A percentile compares a stretch with the other conserved stretches of the same genome.
These are phyloP conservation scores for Diaporthe longicolla DNA, from an alignment of 2,329 filamentous ascomycete species.

Conservation along the genomic window DNA sequence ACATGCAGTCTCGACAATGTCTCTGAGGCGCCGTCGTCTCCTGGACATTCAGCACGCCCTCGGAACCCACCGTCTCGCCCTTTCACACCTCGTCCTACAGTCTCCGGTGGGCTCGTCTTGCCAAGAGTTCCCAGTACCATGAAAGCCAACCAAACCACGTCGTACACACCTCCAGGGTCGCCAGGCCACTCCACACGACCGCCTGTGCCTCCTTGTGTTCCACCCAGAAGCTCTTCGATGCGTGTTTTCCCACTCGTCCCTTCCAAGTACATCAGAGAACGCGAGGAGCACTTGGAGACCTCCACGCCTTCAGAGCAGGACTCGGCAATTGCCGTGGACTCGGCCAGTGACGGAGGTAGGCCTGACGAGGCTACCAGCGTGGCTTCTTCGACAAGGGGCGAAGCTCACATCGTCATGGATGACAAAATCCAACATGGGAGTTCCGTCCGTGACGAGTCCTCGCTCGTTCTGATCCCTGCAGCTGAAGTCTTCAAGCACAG, in stretches of 20 bases:
- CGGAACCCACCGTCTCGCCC: conserved; percentile 26
- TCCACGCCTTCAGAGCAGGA: not conserved
- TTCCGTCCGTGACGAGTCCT: not conserved
- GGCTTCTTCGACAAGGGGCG: conserved; percentile 1
- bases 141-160: not conserved
- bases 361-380: conserved; percentile 5
- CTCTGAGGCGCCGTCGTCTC: conserved; percentile 46
- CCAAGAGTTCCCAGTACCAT: not conserved
- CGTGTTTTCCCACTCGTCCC: conserved; percentile 47
- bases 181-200: conserved; percentile 27
- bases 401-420: not conserved
- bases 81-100: conserved; percentile 29
- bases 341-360: not conserved
- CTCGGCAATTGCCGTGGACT: conserved; percentile 7
- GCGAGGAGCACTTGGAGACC: not conserved
- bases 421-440: not conserved
- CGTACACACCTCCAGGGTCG: conserved; percentile 13
- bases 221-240: conserved; percentile 21
- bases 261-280: conserved; percentile 36
- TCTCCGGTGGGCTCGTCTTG: not conserved
- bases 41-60: conserved; percentile 28
- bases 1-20: conserved; percentile 61
- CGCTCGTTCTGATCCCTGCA: conserved; percentile 31
- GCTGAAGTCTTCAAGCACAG: conserved; percentile 30
- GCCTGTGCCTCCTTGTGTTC: not conserved